phyloP scores from a whole-genome alignment of 2,329 filamentous ascomycete species.

The Plenodomus biglobosus region DNA sequence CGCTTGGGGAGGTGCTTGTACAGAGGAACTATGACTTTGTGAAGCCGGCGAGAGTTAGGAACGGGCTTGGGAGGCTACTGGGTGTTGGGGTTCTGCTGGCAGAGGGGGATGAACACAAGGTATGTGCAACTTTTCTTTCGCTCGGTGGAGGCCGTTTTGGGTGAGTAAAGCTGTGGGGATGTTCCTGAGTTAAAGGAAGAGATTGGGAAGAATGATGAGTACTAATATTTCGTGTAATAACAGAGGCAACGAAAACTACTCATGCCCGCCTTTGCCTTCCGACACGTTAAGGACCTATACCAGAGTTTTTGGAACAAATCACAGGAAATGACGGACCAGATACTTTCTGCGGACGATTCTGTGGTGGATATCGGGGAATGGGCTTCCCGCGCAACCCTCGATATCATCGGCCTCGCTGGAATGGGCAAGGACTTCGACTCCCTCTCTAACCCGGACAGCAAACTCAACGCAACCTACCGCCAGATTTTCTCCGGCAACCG shows the following conservation, averaged over 20 bases:
- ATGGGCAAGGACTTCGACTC: slow-evolving; percentile 60
- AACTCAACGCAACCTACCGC: slow-evolving; percentile 56
- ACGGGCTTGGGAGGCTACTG: slow-evolving; percentile 63
- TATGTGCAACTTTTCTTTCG: slow-evolving; percentile 26
- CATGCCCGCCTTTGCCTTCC: slow-evolving; percentile 54
- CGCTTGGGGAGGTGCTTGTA: slow-evolving; percentile 53
- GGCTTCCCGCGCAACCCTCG: slow-evolving; percentile 56
- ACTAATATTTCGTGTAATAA: slow-evolving; percentile 6
- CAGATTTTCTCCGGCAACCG: slow-evolving; percentile 53
- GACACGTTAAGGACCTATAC: slow-evolving; percentile 55
- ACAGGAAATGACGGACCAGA: slow-evolving; percentile 45
- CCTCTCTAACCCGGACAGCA: slow-evolving; percentile 53
- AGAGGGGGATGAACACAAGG: slow-evolving; percentile 88
- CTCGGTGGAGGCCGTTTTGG: background rate
- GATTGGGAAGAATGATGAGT: background rate
- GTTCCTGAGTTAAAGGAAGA: background rate
- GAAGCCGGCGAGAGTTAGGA: slow-evolving; percentile 51
- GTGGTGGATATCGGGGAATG: slow-evolving; percentile 51
- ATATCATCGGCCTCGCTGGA: slow-evolving; percentile 60
- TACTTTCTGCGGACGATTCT: slow-evolving; percentile 32
- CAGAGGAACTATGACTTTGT: slow-evolving; percentile 56
- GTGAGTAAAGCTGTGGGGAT: too few species aligned
- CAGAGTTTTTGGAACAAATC: slow-evolving; percentile 54
- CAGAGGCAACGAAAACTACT: slow-evolving; percentile 51
- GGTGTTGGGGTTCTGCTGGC: slow-evolving; percentile 75